Percentiles rank a stretch among this genome's conserved stretches.
Conservation (phyloP, 78 protist genomes). For the Parvularia atlantis region DNA sequence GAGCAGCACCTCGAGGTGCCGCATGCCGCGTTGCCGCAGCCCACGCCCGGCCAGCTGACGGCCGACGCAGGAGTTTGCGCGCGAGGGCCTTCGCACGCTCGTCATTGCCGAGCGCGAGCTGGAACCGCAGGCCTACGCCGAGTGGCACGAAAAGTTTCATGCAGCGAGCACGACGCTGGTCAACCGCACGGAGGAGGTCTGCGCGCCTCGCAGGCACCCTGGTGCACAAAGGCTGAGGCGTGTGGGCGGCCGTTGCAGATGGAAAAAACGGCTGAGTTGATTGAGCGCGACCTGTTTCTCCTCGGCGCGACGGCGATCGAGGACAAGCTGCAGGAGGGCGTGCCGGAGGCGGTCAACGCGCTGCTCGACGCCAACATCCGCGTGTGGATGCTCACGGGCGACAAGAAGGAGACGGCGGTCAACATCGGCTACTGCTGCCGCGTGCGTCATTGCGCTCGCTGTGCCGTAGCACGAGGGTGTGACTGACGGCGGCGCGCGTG, state of each 20-base stretch:
- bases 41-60: no score
- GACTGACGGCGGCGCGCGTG: background rate
- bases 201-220: no score
- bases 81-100: constrained; percentile 77
- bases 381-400: constrained; percentile 89
- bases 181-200: constrained; percentile 25
- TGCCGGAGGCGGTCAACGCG: constrained; percentile 26
- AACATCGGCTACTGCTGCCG: constrained; percentile 86
- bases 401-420: constrained; percentile 94
- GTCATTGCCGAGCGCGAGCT: constrained; percentile 50
- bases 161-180: constrained; percentile 29
- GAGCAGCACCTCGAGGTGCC: background rate
- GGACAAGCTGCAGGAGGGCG: constrained; percentile 35
- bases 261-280: background rate
- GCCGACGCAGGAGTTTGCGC: constrained; percentile 54
- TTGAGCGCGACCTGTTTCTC: constrained; percentile 30
- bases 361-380: constrained; percentile 28
- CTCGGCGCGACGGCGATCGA: constrained; percentile 80
- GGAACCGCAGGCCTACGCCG: constrained; percentile 18
- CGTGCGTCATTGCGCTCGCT: background rate
- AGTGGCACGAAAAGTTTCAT: constrained; percentile 26
- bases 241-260: no score
- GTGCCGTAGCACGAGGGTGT: background rate
- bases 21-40: background rate
- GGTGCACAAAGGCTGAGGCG: no score